These are phyloP conservation scores for Phlebiopsis flavidoalba DNA, from an alignment of 768 basidiomycete genomes.

Conservation along the genomic window DNA sequence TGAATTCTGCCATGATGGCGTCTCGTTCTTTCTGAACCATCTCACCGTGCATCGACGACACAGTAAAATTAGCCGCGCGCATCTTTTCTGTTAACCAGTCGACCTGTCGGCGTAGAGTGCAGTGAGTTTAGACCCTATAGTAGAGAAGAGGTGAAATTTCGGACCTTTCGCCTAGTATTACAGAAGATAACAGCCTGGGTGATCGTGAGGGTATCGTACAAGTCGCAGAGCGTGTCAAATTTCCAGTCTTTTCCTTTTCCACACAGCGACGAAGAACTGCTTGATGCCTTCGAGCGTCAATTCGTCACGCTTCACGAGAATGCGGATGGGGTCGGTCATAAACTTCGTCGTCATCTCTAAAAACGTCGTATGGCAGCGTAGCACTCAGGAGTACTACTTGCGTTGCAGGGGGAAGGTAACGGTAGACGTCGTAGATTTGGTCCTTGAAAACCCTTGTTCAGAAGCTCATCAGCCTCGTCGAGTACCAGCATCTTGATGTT, in stretches of 20 bases:
- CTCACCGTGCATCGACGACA: constrained; percentile 93
- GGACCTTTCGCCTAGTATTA: constrained; percentile 93
- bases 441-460: constrained; percentile 99
- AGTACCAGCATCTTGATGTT: constrained; percentile 98
- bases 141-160: constrained; percentile 10
- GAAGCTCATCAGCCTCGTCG: constrained; percentile 92
- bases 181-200: constrained; percentile 99
- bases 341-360: constrained; percentile 99
- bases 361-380: constrained; percentile 93
- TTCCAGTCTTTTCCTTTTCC: constrained; percentile 99
- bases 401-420: constrained; percentile 93
- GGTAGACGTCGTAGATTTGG: constrained; percentile 98
- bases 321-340: constrained; percentile 98
- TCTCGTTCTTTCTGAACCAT: constrained; percentile 96
- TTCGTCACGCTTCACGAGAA: constrained; percentile 99
- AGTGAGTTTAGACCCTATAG: not conserved
- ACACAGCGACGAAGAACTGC: constrained; percentile 94
- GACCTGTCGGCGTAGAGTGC: constrained; percentile 43
- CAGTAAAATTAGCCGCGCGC: constrained; percentile 97
- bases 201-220: constrained; percentile 98
- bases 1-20: constrained; percentile 96
- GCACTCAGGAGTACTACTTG: constrained; percentile 97
- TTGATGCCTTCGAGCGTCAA: constrained; percentile 95
- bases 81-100: constrained; percentile 99
- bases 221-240: constrained; percentile 94